Percentiles rank a stretch among this genome's conserved stretches.
phyloP scores from a whole-genome alignment of 2,329 filamentous ascomycete species.

The Trichoderma atroviride region DNA sequence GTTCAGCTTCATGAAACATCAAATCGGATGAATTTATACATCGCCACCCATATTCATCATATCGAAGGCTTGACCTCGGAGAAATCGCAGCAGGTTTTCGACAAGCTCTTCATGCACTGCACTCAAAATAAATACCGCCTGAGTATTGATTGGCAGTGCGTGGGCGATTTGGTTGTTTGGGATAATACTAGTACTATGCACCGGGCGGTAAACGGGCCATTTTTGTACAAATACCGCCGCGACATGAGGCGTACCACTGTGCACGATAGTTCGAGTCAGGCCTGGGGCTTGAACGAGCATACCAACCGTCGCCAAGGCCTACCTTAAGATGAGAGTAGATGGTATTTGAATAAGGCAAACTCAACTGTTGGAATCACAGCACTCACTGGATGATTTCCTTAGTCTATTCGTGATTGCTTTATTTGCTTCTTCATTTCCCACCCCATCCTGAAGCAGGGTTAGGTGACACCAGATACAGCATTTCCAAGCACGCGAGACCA shows the following conservation, averaged over 20 bases:
- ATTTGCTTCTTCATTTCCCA: no score
- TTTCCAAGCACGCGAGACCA: no score
- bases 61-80: conserved; percentile 47
- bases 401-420: no score
- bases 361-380: no score
- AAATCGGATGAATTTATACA: conserved; percentile 56
- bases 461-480: no score
- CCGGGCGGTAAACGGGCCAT: conserved; percentile 51
- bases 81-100: conserved; percentile 43
- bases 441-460: no score
- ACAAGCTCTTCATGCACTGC: conserved; percentile 50
- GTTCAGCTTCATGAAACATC: conserved; percentile 55
- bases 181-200: conserved; percentile 62
- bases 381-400: no score
- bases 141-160: conserved; percentile 32
- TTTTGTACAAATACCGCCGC: conserved; percentile 50
- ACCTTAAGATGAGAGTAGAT: background rate
- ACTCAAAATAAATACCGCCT: conserved; percentile 51
- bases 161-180: conserved; percentile 49
- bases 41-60: conserved; percentile 57
- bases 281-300: conserved; percentile 43
- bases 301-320: background rate
- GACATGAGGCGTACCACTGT: conserved; percentile 62
- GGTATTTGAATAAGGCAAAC: no score
- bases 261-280: conserved; percentile 46